phyloP scores from a whole-genome alignment of 2,329 filamentous ascomycete species.

The Diaporthe sp. region DNA sequence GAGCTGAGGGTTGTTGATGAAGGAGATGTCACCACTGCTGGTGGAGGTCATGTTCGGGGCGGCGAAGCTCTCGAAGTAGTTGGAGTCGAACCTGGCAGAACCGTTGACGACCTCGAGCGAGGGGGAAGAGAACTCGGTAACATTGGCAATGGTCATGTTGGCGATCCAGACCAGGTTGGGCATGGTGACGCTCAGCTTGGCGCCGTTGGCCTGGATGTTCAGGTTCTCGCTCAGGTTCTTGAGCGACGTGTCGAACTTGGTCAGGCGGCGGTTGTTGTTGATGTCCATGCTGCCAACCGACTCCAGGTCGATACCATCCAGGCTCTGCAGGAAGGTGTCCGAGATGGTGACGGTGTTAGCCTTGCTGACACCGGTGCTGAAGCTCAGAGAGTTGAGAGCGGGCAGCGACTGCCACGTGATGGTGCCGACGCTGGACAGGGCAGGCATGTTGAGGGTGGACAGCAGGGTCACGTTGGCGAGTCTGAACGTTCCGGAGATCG shows the following conservation, averaged over 20 bases:
- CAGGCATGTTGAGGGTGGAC: conserved; percentile 74
- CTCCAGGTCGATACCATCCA: conserved; percentile 85
- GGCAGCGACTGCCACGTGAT: conserved; percentile 83
- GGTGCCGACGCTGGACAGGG: conserved; percentile 73
- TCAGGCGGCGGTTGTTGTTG: conserved; percentile 90
- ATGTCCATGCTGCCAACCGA: conserved; percentile 82
- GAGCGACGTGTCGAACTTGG: conserved; percentile 81
- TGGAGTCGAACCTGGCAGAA: conserved; percentile 87
- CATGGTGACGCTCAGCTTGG: conserved; percentile 78
- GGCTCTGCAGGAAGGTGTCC: conserved; percentile 85
- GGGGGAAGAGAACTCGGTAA: conserved; percentile 80
- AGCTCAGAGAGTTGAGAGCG: conserved; percentile 62
- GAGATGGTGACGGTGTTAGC: conserved; percentile 80
- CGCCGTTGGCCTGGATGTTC: conserved; percentile 84
- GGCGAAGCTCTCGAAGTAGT: conserved; percentile 73
- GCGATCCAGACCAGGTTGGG: conserved; percentile 83
- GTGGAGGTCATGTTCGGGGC: conserved; percentile 80
- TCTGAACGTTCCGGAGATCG: conserved; percentile 78
- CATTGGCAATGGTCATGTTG: conserved; percentile 87
- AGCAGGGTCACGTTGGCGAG: conserved; percentile 79
- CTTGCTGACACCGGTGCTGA: conserved; percentile 71
- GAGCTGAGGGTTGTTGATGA: conserved; percentile 73
- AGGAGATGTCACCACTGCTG: conserved; percentile 70
- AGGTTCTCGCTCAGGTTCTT: conserved; percentile 79
- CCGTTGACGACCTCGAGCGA: conserved; percentile 80